Conservation (phyloP, 441 rosid species). For the Bruguiera hainesii region DNA sequence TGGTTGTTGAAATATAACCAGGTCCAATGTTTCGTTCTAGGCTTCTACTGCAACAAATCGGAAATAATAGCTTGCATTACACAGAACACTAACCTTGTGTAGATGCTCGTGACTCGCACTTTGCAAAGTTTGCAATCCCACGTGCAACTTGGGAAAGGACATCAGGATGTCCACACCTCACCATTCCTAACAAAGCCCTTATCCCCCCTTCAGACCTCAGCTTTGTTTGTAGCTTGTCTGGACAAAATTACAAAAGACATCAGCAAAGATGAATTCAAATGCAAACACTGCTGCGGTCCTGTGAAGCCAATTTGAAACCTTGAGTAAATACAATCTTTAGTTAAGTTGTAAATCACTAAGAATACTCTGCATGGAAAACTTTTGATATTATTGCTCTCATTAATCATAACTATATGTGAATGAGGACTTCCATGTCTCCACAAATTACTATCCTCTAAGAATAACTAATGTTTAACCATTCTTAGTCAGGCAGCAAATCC, state of each 20-base stretch:
- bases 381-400: too few relatives aligned
- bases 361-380: too few relatives aligned
- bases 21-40: too few relatives aligned
- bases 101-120: slow-evolving; percentile 90
- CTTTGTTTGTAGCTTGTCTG: slow-evolving; percentile 81
- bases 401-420: too few relatives aligned
- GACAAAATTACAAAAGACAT: not conserved
- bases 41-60: too few relatives aligned
- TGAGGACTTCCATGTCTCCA: too few relatives aligned
- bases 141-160: slow-evolving; percentile 99
- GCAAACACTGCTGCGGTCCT: not conserved
- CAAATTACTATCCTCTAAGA: too few relatives aligned
- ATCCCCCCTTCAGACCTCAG: slow-evolving; percentile 96
- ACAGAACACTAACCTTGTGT: slow-evolving; percentile 53
- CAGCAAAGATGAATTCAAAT: not conserved
- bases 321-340: not conserved
- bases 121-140: slow-evolving; percentile 96
- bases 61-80: not conserved
- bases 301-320: not conserved
- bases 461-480: too few relatives aligned
- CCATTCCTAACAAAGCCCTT: slow-evolving; percentile 97
- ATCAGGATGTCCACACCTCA: slow-evolving; percentile 93
- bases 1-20: too few relatives aligned
- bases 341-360: not conserved
- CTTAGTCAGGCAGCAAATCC: too few relatives aligned